Base-by-base conservation (phyloP, 352 stramenopile species). In the Aphanomyces astaci region DNA sequence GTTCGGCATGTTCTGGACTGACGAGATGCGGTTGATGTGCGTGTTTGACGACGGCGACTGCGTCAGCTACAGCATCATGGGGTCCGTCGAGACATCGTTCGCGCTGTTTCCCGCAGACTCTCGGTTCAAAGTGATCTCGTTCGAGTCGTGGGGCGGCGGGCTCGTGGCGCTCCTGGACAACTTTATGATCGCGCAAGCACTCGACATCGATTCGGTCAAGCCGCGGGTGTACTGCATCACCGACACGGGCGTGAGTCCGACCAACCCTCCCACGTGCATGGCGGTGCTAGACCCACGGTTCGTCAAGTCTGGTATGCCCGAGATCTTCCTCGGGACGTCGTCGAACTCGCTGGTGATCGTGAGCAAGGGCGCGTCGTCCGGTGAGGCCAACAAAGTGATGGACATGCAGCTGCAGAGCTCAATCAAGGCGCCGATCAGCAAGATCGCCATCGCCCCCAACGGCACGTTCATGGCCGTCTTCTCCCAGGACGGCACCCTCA, bases 401-500 rank as follows among this genome's bases (percentile, higher is more conserved):
- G 86, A 94, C 43, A 91, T 92, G 87, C 81, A 91, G 73, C 84
- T 98, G 25, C 80, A 82, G 45, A 80, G 88, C 2, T 86, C 78
- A 9, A 82, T 96, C 55, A 77, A 78, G 30, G 86, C 94, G 46
- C 90, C 93, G 19, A 97, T 98, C 73, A 92, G 94, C 17, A 84
- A 84, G 36, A 96, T 98, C 70, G 81, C 86, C 0, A 94, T 98
- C 73, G 94, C 93, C 22, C 94, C 94, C 1, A 98, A 98, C 73
- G 94, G 94, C 39, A 82, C 95, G 57, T 98, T 98, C 70, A 88
- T 98, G 78, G 94, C 95, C n/a, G 90, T 96, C 55, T 98, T 98
- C 71, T 95, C 92, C 7, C 88, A 96, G 64, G 86, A 96, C 56
- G 93, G 91, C 7, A 89, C 97, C 57, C 77, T 98, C 27, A 97